Percentiles rank a stretch among this genome's conserved stretches.
phyloP scores from a whole-genome alignment of 192 early-diverging fungal genomes.

The Podila clonocystis region DNA sequence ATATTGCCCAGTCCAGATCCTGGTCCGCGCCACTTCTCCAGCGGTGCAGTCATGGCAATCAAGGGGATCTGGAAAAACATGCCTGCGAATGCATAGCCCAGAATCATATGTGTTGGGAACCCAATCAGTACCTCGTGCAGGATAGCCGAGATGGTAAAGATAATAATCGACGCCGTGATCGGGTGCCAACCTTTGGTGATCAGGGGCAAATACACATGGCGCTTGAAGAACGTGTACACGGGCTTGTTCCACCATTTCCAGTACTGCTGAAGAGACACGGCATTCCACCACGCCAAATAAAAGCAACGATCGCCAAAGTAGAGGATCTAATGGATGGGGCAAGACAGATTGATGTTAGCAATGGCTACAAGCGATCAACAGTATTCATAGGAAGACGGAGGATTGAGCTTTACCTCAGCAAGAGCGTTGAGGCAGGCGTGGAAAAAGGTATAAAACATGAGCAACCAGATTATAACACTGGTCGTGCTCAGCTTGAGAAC shows the following conservation, averaged over 20 bases:
- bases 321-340: constrained; percentile 56
- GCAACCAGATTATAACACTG: constrained; percentile 84
- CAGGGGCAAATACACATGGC: constrained; percentile 88
- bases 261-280: constrained; percentile 77
- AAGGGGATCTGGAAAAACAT: constrained; percentile 84
- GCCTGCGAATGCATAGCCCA: constrained; percentile 84
- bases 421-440: constrained; percentile 83
- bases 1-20: constrained; percentile 78
- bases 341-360: neutral
- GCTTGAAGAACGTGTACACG: constrained; percentile 88
- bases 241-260: constrained; percentile 95
- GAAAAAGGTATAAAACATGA: constrained; percentile 91
- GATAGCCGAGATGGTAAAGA: constrained; percentile 86
- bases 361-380: neutral
- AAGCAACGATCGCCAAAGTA: constrained; percentile 90
- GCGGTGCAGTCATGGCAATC: constrained; percentile 72
- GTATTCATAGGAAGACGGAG: neutral
- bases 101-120: constrained; percentile 81
- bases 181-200: constrained; percentile 72
- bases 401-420: constrained; percentile 64
- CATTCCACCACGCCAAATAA: constrained; percentile 94
- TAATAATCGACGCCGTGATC: constrained; percentile 64
- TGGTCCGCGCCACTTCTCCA: constrained; percentile 75
- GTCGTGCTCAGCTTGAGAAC: constrained; percentile 87
- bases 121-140: constrained; percentile 90